Evolutionary conservation across 2,329 filamentous ascomycete species (phyloP), one percentile per base, ranked within the genome.

Genomic region (Diaporthe sp.): DNA sequence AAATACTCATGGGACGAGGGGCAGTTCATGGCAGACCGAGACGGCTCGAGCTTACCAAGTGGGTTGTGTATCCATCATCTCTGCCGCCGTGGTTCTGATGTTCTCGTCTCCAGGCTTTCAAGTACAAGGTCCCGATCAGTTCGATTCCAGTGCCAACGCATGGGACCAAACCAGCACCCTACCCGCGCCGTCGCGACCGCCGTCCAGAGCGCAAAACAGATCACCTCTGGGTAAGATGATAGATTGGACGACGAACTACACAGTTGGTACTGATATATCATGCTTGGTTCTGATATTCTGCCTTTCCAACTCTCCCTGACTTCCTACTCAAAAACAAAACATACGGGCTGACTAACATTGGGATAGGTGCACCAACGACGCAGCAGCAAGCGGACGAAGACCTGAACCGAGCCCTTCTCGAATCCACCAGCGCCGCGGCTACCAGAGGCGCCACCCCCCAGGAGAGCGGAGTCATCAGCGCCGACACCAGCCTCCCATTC

Each of bases 121-220:
- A 12, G 70, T 77, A 28, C 76, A 77, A 34, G 76, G 76, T 17
- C 73, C 76, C 9, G 76, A 77, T 37, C 70, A 77, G 25, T 57
- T 67, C 28, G 70, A 72, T 4, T 20, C 70, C 22, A 28, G 39
- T 76, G 74, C 22, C 51, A 61, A 47, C 70, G 72, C 57, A 7
- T 77, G 76, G 76, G 63, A 47, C 31, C 60, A 70, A 34, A 31
- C 81, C 17, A 85, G 85, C 51, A 82, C 83, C 61, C 87, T 87
- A 75, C 85, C 84, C 39, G 88, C 89, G 7, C 89, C 90, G 0
- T 92, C 91, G 25, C 87, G 91, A 74, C 91, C 91, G n/a, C 91
- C 91, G 1, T 93, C 91, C 31, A 85, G 91, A 82, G 86, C 88
- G 60, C 89, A 89, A 76, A 88, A 88, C 77, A 87, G 86, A 79